phyloP scores from a whole-genome alignment of 2,329 filamentous ascomycete genomes.

The Cladorrhinum sp. region DNA sequence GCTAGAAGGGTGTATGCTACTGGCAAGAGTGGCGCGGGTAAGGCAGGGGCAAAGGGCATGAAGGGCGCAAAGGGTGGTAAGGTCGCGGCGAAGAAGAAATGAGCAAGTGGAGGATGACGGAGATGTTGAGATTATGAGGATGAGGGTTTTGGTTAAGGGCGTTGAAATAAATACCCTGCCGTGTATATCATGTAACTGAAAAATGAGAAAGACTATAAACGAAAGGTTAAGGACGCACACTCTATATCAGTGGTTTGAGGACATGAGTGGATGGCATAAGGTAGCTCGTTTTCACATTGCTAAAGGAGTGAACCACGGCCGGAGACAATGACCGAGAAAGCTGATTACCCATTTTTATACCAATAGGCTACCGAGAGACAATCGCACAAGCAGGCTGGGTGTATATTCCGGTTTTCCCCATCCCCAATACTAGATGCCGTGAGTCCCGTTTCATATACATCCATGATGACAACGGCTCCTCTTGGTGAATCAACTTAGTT shows the following conservation, averaged over 20 bases:
- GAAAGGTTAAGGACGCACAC: neutral
- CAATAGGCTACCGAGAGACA: no score
- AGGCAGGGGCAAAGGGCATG: constrained; percentile 14
- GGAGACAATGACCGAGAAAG: no score
- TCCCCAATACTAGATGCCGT: no score
- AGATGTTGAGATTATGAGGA: neutral
- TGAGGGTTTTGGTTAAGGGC: neutral
- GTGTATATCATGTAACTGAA: neutral
- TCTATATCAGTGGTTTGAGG: neutral
- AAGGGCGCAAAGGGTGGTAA: constrained; percentile 16
- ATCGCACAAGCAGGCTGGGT: no score
- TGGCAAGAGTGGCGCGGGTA: constrained; percentile 24
- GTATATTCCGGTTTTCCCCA: no score
- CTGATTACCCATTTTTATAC: no score
- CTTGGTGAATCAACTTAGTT: no score
- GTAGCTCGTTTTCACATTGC: no score
- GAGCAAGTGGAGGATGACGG: no score
- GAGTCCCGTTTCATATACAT: no score
- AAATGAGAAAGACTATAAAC: neutral
- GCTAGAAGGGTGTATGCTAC: constrained; percentile 39
- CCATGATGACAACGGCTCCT: no score
- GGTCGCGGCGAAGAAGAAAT: constrained; percentile 23
- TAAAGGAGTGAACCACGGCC: no score
- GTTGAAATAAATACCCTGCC: neutral
- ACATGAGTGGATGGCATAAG: neutral